A percentile compares a stretch with the other conserved stretches of the same genome.
These are phyloP conservation scores for Globisporangium paroecandrum DNA, from an alignment of 352 stramenopile genomes.

Conservation along the genomic window DNA sequence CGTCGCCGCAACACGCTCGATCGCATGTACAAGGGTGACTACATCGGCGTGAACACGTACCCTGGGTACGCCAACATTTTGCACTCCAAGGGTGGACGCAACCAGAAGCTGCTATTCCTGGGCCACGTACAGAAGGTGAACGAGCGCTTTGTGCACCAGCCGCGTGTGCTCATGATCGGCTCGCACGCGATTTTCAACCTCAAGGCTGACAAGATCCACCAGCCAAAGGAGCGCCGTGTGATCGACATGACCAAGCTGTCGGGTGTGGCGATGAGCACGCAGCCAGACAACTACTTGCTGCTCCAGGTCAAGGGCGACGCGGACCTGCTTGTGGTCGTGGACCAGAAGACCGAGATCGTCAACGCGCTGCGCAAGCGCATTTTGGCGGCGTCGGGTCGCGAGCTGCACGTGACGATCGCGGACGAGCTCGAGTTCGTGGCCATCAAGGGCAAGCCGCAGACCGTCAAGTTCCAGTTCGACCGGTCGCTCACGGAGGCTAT, in stretches of 20 bases:
- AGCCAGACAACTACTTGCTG: slow-evolving; percentile 81
- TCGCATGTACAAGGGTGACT: slow-evolving; percentile 69
- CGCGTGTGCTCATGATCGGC: slow-evolving; percentile 70
- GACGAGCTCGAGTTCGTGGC: slow-evolving; percentile 69
- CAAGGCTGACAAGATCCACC: slow-evolving; percentile 80
- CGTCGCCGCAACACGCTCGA: slow-evolving; percentile 77
- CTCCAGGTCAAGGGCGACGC: slow-evolving; percentile 73
- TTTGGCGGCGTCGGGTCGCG: slow-evolving; percentile 47
- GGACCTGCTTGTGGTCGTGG: slow-evolving; percentile 62
- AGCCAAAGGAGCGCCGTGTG: slow-evolving; percentile 75
- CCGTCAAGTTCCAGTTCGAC: slow-evolving; percentile 71
- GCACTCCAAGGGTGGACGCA: slow-evolving; percentile 34
- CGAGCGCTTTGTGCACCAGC: slow-evolving; percentile 78
- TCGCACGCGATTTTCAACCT: slow-evolving; percentile 81
- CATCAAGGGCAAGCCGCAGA: slow-evolving; percentile 61
- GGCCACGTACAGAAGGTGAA: slow-evolving; percentile 78
- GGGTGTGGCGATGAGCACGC: slow-evolving; percentile 66
- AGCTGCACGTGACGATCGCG: slow-evolving; percentile 63
- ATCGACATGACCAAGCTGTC: slow-evolving; percentile 61
- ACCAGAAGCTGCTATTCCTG: slow-evolving; percentile 71
- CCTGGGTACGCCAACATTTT: slow-evolving; percentile 61
- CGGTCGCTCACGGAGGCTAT: slow-evolving; percentile 57
- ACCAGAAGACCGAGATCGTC: slow-evolving; percentile 83
- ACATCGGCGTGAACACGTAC: slow-evolving; percentile 75
- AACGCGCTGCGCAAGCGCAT: slow-evolving; percentile 66